Evolutionary conservation across 2,329 filamentous ascomycete species (phyloP).

Genomic region (Trichoderma aggressivum): DNA sequence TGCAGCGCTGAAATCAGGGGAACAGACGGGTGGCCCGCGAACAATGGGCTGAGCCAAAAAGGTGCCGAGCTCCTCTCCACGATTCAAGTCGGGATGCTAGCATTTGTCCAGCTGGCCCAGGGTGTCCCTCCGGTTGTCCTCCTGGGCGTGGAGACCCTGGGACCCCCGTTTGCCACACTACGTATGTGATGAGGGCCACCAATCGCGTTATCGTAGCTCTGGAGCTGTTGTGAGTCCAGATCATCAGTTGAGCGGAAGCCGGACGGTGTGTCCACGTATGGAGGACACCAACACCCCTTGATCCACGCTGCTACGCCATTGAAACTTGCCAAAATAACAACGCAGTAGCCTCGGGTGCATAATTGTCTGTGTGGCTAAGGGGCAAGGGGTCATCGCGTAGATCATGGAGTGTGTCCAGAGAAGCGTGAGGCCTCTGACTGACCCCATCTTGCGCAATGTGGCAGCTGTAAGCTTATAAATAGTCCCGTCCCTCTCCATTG

Average conservation of each 20-base stretch:
- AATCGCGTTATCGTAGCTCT: slow-evolving; percentile 14
- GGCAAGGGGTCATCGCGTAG: slow-evolving; percentile 6
- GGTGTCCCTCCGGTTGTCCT: not conserved
- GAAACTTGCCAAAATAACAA: slow-evolving; percentile 14
- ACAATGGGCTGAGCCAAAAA: slow-evolving; percentile 8
- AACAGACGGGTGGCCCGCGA: not conserved
- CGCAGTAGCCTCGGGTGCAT: slow-evolving; percentile 8
- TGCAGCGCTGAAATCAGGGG: not conserved
- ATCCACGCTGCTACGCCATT: slow-evolving; percentile 17
- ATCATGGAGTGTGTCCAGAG: not conserved
- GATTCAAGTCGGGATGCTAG: not conserved
- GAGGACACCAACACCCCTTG: not conserved
- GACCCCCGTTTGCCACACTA: slow-evolving; percentile 15
- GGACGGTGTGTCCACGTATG: slow-evolving; percentile 12
- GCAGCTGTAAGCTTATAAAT: slow-evolving; percentile 18
- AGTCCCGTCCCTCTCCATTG: not conserved
- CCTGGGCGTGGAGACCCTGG: not conserved
- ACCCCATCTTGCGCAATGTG: not conserved
- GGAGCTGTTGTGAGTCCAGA: slow-evolving; percentile 11
- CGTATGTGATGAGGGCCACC: slow-evolving; percentile 12
- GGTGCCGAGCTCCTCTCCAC: slow-evolving; percentile 8
- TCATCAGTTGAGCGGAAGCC: slow-evolving; percentile 2
- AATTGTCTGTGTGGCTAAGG: not conserved
- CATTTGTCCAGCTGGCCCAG: not conserved
- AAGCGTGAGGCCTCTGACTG: not conserved